Evolutionary conservation across 257 asterid genomes (phyloP).

Genomic region (Solanum sitiens): DNA sequence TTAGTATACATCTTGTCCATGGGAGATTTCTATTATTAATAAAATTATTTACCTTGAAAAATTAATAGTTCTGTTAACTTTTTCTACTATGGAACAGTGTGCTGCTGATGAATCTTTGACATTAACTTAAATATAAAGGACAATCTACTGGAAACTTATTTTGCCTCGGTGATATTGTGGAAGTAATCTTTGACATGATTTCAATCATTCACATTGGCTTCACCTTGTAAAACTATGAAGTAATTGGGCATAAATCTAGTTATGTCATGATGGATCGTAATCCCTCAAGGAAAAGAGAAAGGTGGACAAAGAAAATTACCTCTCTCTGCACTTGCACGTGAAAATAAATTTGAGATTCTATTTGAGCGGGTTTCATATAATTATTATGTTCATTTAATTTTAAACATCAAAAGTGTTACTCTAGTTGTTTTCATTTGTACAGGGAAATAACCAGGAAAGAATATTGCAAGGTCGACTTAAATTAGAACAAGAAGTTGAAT

Average conservation of each 20-base stretch:
- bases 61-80: not conserved
- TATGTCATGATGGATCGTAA: not conserved
- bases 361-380: not conserved
- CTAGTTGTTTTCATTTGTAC: conserved; percentile 38
- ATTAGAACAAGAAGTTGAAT: conserved; percentile 30
- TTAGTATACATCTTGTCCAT: not conserved
- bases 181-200: not conserved
- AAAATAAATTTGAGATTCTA: not conserved
- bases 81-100: not conserved
- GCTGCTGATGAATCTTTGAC: not conserved
- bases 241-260: not conserved
- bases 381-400: not conserved
- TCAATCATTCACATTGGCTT: not conserved
- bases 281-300: not conserved
- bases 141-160: not conserved
- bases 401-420: conserved; percentile 37
- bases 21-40: not conserved
- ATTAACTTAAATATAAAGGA: not conserved
- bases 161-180: not conserved
- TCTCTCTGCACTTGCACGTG: not conserved
- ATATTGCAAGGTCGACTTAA: conserved; percentile 25
- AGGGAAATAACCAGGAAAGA: conserved; percentile 42
- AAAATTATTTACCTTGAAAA: not conserved
- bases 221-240: not conserved
- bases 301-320: not conserved